Base-by-base conservation (phyloP, 768 basidiomycete species). In the Tricholoma sp. region DNA sequence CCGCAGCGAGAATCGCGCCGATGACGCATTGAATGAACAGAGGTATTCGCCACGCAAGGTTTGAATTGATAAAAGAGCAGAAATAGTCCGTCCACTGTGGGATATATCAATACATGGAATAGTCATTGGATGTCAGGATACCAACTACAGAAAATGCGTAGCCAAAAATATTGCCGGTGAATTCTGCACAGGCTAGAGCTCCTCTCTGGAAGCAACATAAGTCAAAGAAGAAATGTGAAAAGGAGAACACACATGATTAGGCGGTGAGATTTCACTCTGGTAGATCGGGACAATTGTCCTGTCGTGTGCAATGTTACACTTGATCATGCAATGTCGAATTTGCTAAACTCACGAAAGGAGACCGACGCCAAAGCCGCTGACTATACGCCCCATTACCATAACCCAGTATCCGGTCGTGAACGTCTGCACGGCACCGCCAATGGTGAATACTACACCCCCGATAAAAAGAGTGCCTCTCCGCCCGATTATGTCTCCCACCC, bases 301-400 rank as follows among this genome's bases (percentile, higher is more conserved):
- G 53, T 12, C 11, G 14, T 31, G 24, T 29, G 19, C 2, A 27
- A 43, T 19, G 47, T 16, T 32, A 14, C 5, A 14, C 3, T 18
- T 56, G 16, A 37, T 16, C 27, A 11, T 7, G 29, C 29, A n/a
- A 34, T 8, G 19, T 22, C 4, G 14, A 11, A 7, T 21, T 24
- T 1, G 24, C 18, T 12, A 21, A 21, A 27, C 88, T 65, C 66
- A 93, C 89, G 89, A 91, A 54, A 96, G 72, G 59, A 96, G 77
- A 7, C 94, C 94, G 14, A 97, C 94, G 14, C 94, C 94, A 66
- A 89, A 91, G 9, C 94, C 94, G 59, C 86, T 88, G 56, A 92
- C 74, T 39, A 96, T 74, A 19, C 94, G 78, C 9, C 94, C 94
- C 4, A 93, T 52, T 19, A 94, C 79, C 92, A 98, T 96, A 54